phyloP scores from a whole-genome alignment of 2,329 filamentous ascomycete genomes.

The Penicillium sp. region DNA sequence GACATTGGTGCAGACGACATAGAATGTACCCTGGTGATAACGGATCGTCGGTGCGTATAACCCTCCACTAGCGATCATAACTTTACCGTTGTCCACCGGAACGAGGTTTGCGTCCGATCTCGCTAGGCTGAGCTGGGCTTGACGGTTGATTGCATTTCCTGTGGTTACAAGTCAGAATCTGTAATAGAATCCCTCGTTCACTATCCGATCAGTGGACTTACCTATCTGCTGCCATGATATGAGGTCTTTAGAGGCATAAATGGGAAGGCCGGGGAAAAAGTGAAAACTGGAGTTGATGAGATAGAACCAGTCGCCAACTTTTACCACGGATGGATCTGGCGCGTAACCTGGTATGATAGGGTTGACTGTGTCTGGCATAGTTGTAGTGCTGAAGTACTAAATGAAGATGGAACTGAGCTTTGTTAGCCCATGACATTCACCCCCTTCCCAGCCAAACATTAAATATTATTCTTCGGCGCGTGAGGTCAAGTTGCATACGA shows the following conservation, averaged over 20 bases:
- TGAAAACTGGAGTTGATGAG: constrained; percentile 66
- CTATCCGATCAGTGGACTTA: background rate
- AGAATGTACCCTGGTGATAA: constrained; percentile 44
- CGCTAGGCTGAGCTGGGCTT: constrained; percentile 14
- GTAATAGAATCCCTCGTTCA: no score
- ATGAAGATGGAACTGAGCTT: background rate
- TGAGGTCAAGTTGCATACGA: no score
- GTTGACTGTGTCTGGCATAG: constrained; percentile 1
- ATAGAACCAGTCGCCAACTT: constrained; percentile 18
- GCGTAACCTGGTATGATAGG: constrained; percentile 18
- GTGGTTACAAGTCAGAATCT: background rate
- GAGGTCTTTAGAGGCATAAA: constrained; percentile 34
- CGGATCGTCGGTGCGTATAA: constrained; percentile 48
- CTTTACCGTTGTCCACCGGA: constrained; percentile 9
- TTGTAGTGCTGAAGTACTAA: background rate
- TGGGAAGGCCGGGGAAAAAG: constrained; percentile 66
- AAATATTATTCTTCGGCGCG: no score
- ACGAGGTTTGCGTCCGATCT: constrained; percentile 12
- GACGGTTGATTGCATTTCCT: constrained; percentile 24
- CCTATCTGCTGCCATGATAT: constrained; percentile 31
- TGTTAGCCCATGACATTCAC: background rate
- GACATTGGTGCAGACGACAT: constrained; percentile 44
- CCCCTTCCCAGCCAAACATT: no score
- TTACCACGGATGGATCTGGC: constrained; percentile 15
- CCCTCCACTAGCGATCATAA: constrained; percentile 23